Conservation (phyloP, 208 protist species). For the Angomonas desouzai region DNA sequence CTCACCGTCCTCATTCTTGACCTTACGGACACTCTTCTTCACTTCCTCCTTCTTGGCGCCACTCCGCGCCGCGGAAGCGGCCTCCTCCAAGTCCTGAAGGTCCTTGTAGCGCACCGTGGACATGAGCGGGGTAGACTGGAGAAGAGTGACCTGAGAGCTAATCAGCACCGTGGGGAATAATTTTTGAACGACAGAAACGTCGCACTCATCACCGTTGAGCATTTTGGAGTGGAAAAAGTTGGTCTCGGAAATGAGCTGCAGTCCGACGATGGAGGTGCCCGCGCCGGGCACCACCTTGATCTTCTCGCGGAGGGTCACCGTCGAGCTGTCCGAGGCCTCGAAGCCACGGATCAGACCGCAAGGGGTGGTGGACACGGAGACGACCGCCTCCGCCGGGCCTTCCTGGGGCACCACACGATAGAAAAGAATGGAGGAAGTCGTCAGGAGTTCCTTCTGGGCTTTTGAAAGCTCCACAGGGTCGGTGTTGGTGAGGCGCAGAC, state of each 20-base stretch:
- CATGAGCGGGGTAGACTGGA: slow-evolving; percentile 27
- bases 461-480: slow-evolving; percentile 30
- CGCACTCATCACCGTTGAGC: slow-evolving; percentile 79
- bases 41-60: slow-evolving; percentile 18
- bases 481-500: slow-evolving; percentile 32
- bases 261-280: slow-evolving; percentile 43
- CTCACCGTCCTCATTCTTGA: slow-evolving; percentile 48
- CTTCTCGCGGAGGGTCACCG: slow-evolving; percentile 67
- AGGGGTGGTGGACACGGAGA: slow-evolving; percentile 55
- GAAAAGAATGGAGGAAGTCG: slow-evolving; percentile 48
- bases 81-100: slow-evolving; percentile 29
- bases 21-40: slow-evolving; percentile 32
- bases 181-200: slow-evolving; percentile 63
- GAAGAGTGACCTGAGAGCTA: slow-evolving; percentile 35
- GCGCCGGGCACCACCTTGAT: slow-evolving; percentile 55
- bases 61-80: slow-evolving; percentile 8
- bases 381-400: slow-evolving; percentile 7
- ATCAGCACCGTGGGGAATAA: slow-evolving; percentile 78
- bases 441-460: slow-evolving; percentile 40
- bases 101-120: slow-evolving; percentile 72
- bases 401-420: slow-evolving; percentile 56
- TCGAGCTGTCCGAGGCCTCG: slow-evolving; percentile 64
- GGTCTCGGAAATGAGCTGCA: slow-evolving; percentile 71
- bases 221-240: slow-evolving; percentile 89
- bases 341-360: slow-evolving; percentile 86